These are phyloP conservation scores for Monosporascus sp. DNA, from an alignment of 2,329 filamentous ascomycete species.

Conservation along the genomic window DNA sequence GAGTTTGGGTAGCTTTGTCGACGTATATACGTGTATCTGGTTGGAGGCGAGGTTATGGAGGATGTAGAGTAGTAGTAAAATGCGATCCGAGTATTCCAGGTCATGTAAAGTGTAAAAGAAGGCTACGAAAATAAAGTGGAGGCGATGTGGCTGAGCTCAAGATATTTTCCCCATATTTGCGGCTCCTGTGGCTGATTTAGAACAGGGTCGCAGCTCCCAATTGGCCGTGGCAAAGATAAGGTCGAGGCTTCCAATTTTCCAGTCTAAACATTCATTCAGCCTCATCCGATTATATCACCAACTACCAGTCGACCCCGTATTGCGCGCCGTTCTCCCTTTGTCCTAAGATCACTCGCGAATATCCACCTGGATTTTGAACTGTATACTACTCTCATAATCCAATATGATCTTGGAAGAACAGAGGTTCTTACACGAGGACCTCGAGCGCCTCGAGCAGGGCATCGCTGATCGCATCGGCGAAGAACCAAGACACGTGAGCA, in stretches of 20 bases:
- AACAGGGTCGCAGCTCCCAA: constrained; percentile 1
- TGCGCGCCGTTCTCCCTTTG: background rate
- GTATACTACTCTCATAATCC: background rate
- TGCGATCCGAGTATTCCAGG: too few relatives aligned
- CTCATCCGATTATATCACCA: constrained; percentile 7
- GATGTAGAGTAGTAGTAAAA: background rate
- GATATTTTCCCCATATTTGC: too few relatives aligned
- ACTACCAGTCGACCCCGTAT: too few relatives aligned
- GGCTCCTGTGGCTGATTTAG: background rate
- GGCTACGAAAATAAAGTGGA: background rate
- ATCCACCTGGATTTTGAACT: too few relatives aligned
- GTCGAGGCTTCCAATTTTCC: constrained; percentile 11
- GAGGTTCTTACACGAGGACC: constrained; percentile 88
- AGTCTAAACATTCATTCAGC: constrained; percentile 14
- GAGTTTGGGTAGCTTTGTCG: background rate
- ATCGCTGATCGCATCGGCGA: constrained; percentile 84
- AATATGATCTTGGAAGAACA: constrained; percentile 87
- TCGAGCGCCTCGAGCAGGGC: constrained; percentile 92
- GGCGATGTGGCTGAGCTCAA: background rate
- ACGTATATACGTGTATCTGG: background rate
- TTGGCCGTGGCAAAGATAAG: constrained; percentile 9
- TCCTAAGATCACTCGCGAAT: background rate
- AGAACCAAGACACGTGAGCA: constrained; percentile 77
- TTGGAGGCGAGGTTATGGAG: background rate
- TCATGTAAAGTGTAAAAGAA: background rate